Evolutionary conservation across 2,329 filamentous ascomycete species (phyloP), one percentile per base, ranked within the genome.

Genomic region (Venturia effusa): DNA sequence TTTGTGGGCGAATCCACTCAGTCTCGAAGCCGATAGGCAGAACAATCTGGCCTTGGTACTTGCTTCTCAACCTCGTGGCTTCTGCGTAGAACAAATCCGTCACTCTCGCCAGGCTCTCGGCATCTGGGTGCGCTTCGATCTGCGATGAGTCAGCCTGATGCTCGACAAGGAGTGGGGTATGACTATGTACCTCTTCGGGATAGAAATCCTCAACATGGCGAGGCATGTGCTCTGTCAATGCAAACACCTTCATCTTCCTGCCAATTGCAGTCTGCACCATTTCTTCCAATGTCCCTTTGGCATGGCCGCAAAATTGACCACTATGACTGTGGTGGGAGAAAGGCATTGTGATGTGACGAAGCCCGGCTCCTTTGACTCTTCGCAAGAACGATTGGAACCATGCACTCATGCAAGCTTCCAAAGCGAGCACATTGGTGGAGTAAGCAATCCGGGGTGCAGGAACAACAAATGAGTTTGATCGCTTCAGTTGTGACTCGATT

Each of bases 281-380:
- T 68, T 91, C 87, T 74, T 97, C 93, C 11, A 99, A 83, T 24
- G 85, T 83, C 73, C 96, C 86, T 72, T 88, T 86, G 61, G 94
- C 94, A 79, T 99, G 94, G 11, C 87, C 87, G 79, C 94, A 99
- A 80, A 99, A 99, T 74, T 99, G 90, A 67, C 94, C 94, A 43
- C 94, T 97, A 78, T 99, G 94, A 72, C 91, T 96, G 77, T 99
- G 94, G 80, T 97, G 95, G 4, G 94, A 95, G 78, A 96, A 96
- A 1, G 93, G 92, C 94, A 97, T 97, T 62, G 63, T 64, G 61
- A 40, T n/a, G 11, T 55, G 51, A 34, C 13, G 5, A 34, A 1
- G 5, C 51, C 51, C 34, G 10, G n/a, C n/a, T n/a, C n/a, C 30
- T 57, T 30, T 34, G 51, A 57, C 27, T 57, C 1, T 57, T 34